Percentiles rank a stretch among this genome's conserved stretches.
Conservation (phyloP, 139 green algal genomes). For the Choricystis sp. region DNA sequence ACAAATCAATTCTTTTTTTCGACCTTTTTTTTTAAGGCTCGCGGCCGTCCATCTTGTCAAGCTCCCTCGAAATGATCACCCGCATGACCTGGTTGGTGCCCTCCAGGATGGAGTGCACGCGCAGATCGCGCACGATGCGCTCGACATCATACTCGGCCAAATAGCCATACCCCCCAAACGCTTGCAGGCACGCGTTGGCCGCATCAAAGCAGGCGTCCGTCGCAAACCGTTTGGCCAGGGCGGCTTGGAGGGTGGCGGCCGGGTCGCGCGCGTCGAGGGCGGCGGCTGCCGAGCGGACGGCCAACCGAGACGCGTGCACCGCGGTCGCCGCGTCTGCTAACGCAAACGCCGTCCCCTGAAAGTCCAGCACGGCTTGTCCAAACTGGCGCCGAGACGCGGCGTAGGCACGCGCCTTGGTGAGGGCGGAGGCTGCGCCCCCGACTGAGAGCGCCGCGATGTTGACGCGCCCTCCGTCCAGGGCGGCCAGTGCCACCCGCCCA, state of each 20-base stretch:
- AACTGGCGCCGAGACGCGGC: constrained; percentile 38
- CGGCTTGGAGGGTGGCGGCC: constrained; percentile 34
- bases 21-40: too few species aligned
- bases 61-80: constrained; percentile 33
- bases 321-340: constrained; percentile 65
- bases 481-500: constrained; percentile 57
- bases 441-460: constrained; percentile 70
- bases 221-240: constrained; percentile 71
- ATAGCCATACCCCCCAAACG: constrained; percentile 67
- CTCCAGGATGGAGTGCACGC: constrained; percentile 72
- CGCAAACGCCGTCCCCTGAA: constrained; percentile 59
- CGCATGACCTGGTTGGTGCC: constrained; percentile 65
- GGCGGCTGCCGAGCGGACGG: constrained; percentile 26
- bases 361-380: constrained; percentile 26
- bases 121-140: constrained; percentile 50
- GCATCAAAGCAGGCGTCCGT: constrained; percentile 59
- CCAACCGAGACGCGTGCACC: constrained; percentile 18
- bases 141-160: constrained; percentile 57
- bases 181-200: constrained; percentile 48
- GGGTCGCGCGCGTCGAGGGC: constrained; percentile 25
- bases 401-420: constrained; percentile 44
- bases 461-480: constrained; percentile 59
- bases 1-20: too few species aligned
- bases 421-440: constrained; percentile 49
- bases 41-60: constrained; percentile 14